Conservation (phyloP, 2,329 filamentous ascomycete species). For the Fusarium sp. region DNA sequence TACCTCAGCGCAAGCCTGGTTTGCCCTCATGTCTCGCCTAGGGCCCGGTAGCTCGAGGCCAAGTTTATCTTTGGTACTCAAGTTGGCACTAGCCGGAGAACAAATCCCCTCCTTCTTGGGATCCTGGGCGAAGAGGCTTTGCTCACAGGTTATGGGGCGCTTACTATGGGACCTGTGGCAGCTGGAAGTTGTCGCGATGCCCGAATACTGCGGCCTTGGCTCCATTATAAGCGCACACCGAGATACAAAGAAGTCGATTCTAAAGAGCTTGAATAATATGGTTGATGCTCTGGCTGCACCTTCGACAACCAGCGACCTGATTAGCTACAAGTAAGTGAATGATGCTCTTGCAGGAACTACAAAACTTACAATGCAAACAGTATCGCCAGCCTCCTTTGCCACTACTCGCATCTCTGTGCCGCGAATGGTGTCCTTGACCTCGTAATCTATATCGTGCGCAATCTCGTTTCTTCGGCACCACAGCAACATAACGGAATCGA, state of each 20-base stretch:
- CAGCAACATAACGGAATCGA: not conserved
- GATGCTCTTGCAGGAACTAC: not conserved
- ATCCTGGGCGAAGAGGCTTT: not conserved
- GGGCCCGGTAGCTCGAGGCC: not conserved
- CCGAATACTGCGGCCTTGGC: not conserved
- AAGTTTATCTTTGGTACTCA: not conserved
- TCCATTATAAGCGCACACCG: not conserved
- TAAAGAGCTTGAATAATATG: not conserved
- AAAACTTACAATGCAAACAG: not conserved
- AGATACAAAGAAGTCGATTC: not conserved
- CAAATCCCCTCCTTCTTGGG: not conserved
- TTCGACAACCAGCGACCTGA: not conserved
- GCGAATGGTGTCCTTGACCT: not conserved
- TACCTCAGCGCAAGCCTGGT: not conserved
- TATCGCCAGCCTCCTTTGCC: not conserved
- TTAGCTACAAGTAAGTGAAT: not conserved
- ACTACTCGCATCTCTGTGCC: not conserved
- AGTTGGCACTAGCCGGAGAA: not conserved
- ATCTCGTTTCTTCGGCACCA: not conserved
- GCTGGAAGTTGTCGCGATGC: not conserved
- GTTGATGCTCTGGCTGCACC: not conserved
- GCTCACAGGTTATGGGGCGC: not conserved
- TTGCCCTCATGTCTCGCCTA: not conserved
- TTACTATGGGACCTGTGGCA: not conserved
- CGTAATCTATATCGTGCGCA: not conserved